Conservation (phyloP, 441 rosid species). For the Kokia cookei region DNA sequence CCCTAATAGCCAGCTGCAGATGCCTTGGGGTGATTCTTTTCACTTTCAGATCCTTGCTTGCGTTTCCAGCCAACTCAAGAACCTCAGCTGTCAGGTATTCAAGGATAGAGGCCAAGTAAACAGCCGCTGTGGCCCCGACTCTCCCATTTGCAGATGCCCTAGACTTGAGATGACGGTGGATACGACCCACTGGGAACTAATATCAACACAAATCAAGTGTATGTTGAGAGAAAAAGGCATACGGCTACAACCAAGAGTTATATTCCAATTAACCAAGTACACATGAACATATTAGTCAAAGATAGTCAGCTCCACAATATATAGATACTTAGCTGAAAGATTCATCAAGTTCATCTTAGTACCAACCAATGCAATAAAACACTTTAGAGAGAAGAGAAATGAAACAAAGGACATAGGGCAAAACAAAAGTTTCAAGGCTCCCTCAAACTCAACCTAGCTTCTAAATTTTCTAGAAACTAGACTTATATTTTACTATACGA, state of each 20-base stretch:
- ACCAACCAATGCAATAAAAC: neutral
- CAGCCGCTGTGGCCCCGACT: conserved; percentile 93
- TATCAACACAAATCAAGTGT: neutral
- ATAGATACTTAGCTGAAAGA: neutral
- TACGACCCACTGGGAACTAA: conserved; percentile 89
- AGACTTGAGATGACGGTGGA: conserved; percentile 76
- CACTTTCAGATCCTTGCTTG: conserved; percentile 92
- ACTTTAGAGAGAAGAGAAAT: neutral
- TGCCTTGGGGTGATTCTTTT: conserved; percentile 94
- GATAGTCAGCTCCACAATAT: neutral
- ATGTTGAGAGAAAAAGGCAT: neutral
- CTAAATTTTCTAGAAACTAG: neutral
- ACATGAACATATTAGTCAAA: neutral
- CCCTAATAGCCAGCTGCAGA: conserved; percentile 86
- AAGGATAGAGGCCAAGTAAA: conserved; percentile 73
- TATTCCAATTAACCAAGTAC: neutral
- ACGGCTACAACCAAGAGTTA: neutral
- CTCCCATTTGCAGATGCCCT: conserved; percentile 66
- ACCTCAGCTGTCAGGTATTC: conserved; percentile 91
- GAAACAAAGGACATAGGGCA: neutral
- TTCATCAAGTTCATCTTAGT: neutral
- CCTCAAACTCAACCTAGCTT: neutral
- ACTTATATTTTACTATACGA: neutral
- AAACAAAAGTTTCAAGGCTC: neutral
- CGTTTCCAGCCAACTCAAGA: conserved; percentile 89